These are phyloP conservation scores for Chondrostereum purpureum DNA, from an alignment of 1,284 basidiomycete genomes.

Conservation along the genomic window DNA sequence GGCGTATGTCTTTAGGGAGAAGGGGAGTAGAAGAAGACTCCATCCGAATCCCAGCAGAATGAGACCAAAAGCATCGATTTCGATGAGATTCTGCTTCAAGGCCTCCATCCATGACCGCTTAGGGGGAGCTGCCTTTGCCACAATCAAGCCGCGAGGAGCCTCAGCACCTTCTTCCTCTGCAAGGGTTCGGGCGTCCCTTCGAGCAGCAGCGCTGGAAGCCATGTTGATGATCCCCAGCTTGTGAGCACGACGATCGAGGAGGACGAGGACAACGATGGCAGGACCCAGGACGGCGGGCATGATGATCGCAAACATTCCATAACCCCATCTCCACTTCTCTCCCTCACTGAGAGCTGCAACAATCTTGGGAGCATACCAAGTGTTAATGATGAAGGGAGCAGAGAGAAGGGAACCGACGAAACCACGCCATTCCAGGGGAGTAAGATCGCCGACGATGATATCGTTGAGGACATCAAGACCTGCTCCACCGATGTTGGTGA, in stretches of 20 bases:
- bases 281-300: constrained; percentile 16
- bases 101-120: constrained; percentile 4
- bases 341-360: constrained; percentile 11
- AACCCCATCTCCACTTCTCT: constrained; percentile 21
- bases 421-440: constrained; percentile 20
- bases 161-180: constrained; percentile 9
- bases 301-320: constrained; percentile 21
- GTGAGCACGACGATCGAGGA: constrained; percentile 12
- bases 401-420: constrained; percentile 17
- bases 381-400: constrained; percentile 14
- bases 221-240: constrained; percentile 13
- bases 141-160: constrained; percentile 6
- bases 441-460: constrained; percentile 21
- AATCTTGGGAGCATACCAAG: constrained; percentile 14
- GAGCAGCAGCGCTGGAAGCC: constrained; percentile 14
- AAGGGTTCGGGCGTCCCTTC: constrained; percentile 6
- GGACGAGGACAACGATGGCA: constrained; percentile 12
- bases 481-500: constrained; percentile 16
- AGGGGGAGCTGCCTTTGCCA: constrained; percentile 2
- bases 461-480: constrained; percentile 20
- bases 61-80: constrained; percentile 12
- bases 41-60: constrained; percentile 9
- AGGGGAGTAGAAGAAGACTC: constrained; percentile 12
- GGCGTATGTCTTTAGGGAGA: constrained; percentile 10
- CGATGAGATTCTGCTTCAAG: constrained; percentile 4